phyloP scores from a whole-genome alignment of 345 rosid species.

The Citrus sp. region DNA sequence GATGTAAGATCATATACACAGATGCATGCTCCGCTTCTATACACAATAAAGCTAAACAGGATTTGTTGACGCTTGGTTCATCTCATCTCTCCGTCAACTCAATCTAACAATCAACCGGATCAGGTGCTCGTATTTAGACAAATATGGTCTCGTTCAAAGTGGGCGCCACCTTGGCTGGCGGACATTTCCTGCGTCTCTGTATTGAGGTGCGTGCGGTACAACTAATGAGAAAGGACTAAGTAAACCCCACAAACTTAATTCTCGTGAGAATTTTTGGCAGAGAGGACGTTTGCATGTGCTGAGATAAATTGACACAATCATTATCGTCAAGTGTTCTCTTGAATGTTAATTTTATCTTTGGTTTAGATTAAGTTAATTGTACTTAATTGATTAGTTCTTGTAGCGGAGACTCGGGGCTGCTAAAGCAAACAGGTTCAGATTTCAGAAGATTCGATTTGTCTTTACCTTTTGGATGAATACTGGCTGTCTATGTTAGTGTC shows the following conservation, averaged over 20 bases:
- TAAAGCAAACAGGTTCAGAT: not conserved
- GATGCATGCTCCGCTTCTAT: too few relatives aligned
- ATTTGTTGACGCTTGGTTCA: too few relatives aligned
- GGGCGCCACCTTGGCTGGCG: not conserved
- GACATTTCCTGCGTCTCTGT: not conserved
- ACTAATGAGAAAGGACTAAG: not conserved
- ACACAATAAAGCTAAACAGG: too few relatives aligned
- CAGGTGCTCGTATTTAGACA: not conserved
- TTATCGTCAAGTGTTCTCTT: too few relatives aligned
- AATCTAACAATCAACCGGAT: not conserved
- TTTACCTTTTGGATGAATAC: too few relatives aligned
- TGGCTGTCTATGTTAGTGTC: not conserved
- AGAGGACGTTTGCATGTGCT: not conserved
- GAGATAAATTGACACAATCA: not conserved
- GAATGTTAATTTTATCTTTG: not conserved
- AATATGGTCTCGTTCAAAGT: not conserved
- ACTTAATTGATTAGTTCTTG: not conserved
- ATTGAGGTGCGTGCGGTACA: not conserved
- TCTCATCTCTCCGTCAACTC: too few relatives aligned
- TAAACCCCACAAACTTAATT: not conserved
- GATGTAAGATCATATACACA: rapidly evolving
- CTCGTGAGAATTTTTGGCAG: not conserved
- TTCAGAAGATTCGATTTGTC: not conserved
- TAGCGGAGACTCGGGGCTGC: not conserved
- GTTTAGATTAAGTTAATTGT: not conserved